Percentiles rank a stretch among this genome's conserved stretches.
phyloP scores from a whole-genome alignment of 2,329 filamentous ascomycete species.

The Claviceps monticola region DNA sequence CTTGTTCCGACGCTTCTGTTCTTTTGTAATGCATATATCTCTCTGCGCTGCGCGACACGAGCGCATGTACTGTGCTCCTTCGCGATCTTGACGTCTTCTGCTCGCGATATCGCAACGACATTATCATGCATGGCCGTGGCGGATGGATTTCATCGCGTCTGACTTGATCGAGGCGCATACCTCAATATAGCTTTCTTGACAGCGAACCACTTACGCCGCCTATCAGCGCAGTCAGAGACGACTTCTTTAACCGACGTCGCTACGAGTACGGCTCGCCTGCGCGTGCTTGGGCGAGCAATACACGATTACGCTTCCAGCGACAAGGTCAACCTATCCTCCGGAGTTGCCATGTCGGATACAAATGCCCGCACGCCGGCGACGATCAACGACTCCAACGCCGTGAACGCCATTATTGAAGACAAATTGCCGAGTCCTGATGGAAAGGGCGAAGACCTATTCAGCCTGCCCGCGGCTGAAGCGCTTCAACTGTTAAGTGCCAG shows the following conservation, averaged over 20 bases:
- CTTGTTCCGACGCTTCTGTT: neutral
- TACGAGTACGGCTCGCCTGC: neutral
- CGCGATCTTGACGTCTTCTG: neutral
- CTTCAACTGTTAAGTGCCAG: constrained; percentile 65
- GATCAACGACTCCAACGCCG: neutral
- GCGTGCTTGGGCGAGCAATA: neutral
- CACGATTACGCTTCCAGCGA: neutral
- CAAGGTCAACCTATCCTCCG: neutral
- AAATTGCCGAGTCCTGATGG: constrained; percentile 11
- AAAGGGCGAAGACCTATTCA: constrained; percentile 52
- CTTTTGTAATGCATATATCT: too few relatives aligned
- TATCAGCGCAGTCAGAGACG: neutral
- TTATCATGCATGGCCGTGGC: constrained; percentile 6
- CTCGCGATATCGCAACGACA: neutral
- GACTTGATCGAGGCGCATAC: constrained; percentile 1
- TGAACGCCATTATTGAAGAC: constrained; percentile 11
- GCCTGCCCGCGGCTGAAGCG: constrained; percentile 57
- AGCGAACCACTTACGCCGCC: neutral
- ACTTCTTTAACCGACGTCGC: neutral
- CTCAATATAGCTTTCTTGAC: constrained; percentile 4
- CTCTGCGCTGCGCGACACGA: neutral
- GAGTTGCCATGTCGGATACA: constrained; percentile 2
- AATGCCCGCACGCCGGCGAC: neutral
- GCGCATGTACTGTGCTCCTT: neutral
- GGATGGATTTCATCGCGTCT: neutral